phyloP scores from a whole-genome alignment of 225 moss, liverwort and hornwort species.

The Bryoerythrophyllum caledonicum region DNA sequence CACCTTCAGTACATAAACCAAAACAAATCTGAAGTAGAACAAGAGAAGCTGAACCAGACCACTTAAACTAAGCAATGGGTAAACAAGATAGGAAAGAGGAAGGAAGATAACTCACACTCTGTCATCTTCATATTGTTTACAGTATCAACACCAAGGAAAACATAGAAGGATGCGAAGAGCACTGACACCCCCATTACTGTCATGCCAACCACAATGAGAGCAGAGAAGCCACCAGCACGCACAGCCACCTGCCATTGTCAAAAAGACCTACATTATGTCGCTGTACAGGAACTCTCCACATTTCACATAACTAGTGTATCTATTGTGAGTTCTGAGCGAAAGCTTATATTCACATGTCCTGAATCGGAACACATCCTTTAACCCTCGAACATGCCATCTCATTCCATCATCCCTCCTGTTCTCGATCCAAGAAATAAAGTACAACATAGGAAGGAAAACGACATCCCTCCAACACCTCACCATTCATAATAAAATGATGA shows the following conservation, averaged over 20 bases:
- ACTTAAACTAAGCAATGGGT: not conserved
- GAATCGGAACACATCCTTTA: not conserved
- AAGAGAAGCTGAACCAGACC: not conserved
- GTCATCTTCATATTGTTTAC: slow-evolving; percentile 58
- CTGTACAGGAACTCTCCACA: not conserved
- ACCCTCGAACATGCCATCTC: no score
- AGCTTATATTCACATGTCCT: not conserved
- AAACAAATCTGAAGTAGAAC: not conserved
- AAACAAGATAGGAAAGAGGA: not conserved
- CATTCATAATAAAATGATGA: not conserved
- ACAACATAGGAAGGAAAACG: no score
- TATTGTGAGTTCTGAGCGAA: not conserved
- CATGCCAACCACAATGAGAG: slow-evolving; percentile 83
- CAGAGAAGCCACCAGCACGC: slow-evolving; percentile 85
- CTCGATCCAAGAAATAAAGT: no score
- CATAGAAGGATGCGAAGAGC: slow-evolving; percentile 69
- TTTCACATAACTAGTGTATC: not conserved
- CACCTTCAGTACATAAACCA: slow-evolving; percentile 5
- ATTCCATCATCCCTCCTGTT: no score
- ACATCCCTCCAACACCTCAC: no score
- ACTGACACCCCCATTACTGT: slow-evolving; percentile 79
- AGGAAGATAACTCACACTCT: slow-evolving; percentile 56
- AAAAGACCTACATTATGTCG: not conserved
- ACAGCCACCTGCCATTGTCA: slow-evolving; percentile 44
- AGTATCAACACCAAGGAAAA: slow-evolving; percentile 63